These are phyloP conservation scores for Dendrobium huoshanense DNA, from an alignment of 106 monocot genomes.

Conservation along the genomic window DNA sequence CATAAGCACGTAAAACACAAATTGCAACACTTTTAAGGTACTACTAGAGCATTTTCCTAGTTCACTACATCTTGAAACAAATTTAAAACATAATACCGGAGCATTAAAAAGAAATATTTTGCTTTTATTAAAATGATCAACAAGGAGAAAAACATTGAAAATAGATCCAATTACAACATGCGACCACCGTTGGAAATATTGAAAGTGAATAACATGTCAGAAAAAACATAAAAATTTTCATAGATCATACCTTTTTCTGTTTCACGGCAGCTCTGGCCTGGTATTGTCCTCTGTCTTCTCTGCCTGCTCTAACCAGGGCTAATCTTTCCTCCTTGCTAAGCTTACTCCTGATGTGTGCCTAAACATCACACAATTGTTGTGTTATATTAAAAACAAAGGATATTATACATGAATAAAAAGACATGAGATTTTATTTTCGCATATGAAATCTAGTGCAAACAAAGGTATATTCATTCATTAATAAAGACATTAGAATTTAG, in stretches of 20 bases:
- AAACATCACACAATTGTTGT: constrained; percentile 8
- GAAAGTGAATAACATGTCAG: background rate
- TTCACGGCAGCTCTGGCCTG: constrained; percentile 59
- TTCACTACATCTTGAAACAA: too few species aligned
- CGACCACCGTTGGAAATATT: background rate
- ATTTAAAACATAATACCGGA: background rate
- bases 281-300: constrained; percentile 85
- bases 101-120: background rate
- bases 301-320: constrained; percentile 64
- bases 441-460: constrained; percentile 4
- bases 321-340: constrained; percentile 75
- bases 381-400: background rate
- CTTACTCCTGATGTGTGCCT: constrained; percentile 77
- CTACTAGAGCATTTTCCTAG: too few species aligned
- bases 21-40: too few species aligned
- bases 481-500: background rate
- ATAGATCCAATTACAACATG: background rate
- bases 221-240: constrained; percentile 2
- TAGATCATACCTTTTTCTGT: constrained; percentile 71
- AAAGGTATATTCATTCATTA: background rate
- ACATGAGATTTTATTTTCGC: background rate
- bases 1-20: too few species aligned
- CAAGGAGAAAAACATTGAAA: background rate
- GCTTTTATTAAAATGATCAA: background rate
- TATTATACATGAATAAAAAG: background rate